phyloP scores from a whole-genome alignment of 2,329 filamentous ascomycete genomes.

The Ophiostoma triangulosporum region DNA sequence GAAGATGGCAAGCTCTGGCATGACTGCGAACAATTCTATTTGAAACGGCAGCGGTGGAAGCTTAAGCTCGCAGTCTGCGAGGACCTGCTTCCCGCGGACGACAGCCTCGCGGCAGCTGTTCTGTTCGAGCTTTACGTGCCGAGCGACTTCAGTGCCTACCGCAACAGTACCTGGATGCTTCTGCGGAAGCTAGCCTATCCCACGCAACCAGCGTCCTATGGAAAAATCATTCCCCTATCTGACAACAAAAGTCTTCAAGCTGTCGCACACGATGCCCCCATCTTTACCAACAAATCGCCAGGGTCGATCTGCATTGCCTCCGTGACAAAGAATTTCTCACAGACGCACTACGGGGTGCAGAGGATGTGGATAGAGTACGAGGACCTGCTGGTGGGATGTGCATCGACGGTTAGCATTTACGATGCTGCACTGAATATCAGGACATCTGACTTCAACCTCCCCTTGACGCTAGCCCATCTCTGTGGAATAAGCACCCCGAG shows the following conservation, averaged over 20 bases:
- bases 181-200: conserved; percentile 19
- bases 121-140: conserved; percentile 30
- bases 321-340: neutral
- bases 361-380: neutral
- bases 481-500: conserved; percentile 16
- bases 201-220: neutral
- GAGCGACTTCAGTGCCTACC: conserved; percentile 22
- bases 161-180: conserved; percentile 28
- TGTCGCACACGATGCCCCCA: neutral
- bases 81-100: conserved; percentile 24
- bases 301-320: neutral
- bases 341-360: neutral
- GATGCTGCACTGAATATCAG: neutral
- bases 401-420: neutral
- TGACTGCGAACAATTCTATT: conserved; percentile 24
- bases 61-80: conserved; percentile 27
- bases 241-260: neutral
- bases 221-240: neutral
- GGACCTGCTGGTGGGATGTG: neutral
- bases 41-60: conserved; percentile 17
- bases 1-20: conserved; percentile 15
- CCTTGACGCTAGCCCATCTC: conserved; percentile 33
- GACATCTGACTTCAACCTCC: conserved; percentile 10
- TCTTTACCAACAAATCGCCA: neutral
- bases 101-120: conserved; percentile 20